phyloP scores from a whole-genome alignment of 371 early-diverging fungal species.

The Mucor lusitanicus region DNA sequence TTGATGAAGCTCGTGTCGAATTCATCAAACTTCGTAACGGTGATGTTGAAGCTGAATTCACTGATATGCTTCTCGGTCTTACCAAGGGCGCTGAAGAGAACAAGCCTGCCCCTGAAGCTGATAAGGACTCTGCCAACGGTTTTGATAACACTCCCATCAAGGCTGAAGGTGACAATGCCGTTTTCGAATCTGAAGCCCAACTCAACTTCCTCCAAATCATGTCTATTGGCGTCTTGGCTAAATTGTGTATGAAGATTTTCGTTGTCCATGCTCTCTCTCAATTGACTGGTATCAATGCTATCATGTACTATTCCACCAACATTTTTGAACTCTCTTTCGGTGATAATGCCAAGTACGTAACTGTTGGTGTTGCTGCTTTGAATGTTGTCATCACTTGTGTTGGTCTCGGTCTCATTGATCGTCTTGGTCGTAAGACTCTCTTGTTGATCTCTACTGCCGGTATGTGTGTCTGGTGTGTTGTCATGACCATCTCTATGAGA shows the following conservation, averaged over 20 bases:
- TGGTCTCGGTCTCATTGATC: slow-evolving; percentile 57
- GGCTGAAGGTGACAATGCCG: slow-evolving; percentile 23
- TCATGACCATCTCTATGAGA: slow-evolving; percentile 44
- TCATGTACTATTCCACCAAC: slow-evolving; percentile 61
- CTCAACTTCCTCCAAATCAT: slow-evolving; percentile 35
- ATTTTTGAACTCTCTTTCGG: slow-evolving; percentile 45
- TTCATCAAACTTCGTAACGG: slow-evolving; percentile 64
- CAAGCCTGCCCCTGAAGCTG: slow-evolving; percentile 12
- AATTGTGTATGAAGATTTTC: slow-evolving; percentile 54
- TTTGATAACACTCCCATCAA: slow-evolving; percentile 18
- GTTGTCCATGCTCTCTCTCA: slow-evolving; percentile 58
- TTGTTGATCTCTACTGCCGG: slow-evolving; percentile 54
- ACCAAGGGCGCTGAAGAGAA: slow-evolving; percentile 31
- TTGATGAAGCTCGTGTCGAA: slow-evolving; percentile 62
- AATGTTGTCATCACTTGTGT: slow-evolving; percentile 56
- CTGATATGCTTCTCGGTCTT: slow-evolving; percentile 56
- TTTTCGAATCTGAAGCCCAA: slow-evolving; percentile 29
- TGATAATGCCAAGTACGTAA: slow-evolving; percentile 37
- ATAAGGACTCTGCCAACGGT: slow-evolving; percentile 22
- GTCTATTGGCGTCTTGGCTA: slow-evolving; percentile 34
- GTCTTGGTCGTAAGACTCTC: slow-evolving; percentile 63
- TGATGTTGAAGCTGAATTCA: slow-evolving; percentile 62
- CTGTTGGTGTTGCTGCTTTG: slow-evolving; percentile 47
- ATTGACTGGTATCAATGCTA: slow-evolving; percentile 70
- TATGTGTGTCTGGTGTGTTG: slow-evolving; percentile 43